Conservation (phyloP, 257 asterid species). For the Hygrophila difformis region DNA sequence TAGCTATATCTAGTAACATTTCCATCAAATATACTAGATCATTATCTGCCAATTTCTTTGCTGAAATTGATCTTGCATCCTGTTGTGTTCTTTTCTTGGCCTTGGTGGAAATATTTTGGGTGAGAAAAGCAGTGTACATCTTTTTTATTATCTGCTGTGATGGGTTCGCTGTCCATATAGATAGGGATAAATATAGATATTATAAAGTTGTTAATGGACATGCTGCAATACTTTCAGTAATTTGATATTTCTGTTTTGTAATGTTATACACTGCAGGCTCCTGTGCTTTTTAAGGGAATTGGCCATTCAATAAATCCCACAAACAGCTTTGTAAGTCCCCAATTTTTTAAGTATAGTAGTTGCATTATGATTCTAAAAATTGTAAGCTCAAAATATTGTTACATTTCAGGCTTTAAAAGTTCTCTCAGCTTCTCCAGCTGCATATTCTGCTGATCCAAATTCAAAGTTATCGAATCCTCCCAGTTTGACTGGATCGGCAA, state of each 20-base stretch:
- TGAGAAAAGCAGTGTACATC: too few relatives aligned
- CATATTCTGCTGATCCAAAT: constrained; percentile 75
- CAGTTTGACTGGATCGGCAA: constrained; percentile 54
- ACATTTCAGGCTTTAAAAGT: constrained; percentile 43
- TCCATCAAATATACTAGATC: too few relatives aligned
- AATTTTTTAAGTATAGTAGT: background rate
- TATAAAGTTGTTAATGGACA: too few relatives aligned
- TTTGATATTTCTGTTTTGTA: too few relatives aligned
- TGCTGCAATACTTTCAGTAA: too few relatives aligned
- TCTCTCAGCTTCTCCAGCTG: constrained; percentile 79
- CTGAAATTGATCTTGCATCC: too few relatives aligned
- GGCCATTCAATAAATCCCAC: constrained; percentile 77
- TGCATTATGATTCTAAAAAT: background rate
- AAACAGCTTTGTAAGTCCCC: constrained; percentile 55
- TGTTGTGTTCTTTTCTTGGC: too few relatives aligned
- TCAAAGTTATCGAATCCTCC: constrained; percentile 68
- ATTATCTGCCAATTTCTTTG: too few relatives aligned
- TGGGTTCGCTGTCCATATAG: too few relatives aligned
- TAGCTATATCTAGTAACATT: background rate
- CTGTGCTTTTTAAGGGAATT: constrained; percentile 76
- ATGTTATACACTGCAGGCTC: constrained; percentile 43
- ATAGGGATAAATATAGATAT: too few relatives aligned
- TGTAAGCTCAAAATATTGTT: background rate
- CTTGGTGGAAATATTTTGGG: too few relatives aligned
- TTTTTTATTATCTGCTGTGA: too few relatives aligned